Evolutionary conservation across 75 land plant species (phyloP).

Genomic region (Selaginella moellendorffii): DNA sequence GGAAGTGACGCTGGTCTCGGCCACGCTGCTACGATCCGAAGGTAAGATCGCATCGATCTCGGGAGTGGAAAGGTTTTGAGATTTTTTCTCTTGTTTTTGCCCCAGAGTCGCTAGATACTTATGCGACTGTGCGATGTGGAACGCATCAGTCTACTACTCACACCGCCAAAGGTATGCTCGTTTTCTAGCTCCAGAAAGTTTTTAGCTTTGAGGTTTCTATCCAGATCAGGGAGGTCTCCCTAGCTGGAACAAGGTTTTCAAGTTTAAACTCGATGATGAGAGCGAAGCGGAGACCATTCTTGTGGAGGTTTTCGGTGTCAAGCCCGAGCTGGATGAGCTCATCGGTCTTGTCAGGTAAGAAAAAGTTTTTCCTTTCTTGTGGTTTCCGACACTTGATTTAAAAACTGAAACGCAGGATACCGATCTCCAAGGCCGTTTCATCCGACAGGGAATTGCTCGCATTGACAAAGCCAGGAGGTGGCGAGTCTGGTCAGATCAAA

Average conservation of each 20-base stretch:
- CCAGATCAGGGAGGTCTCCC: background rate
- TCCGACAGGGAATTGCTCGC: background rate
- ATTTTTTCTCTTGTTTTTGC: background rate
- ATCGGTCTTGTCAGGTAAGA: background rate
- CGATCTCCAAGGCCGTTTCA: background rate
- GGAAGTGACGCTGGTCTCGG: background rate
- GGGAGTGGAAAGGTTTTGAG: background rate
- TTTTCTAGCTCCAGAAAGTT: background rate
- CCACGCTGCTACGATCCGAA: background rate
- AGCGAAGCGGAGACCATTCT: background rate
- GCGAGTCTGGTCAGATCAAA: background rate
- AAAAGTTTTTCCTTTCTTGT: too few relatives aligned
- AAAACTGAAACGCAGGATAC: background rate
- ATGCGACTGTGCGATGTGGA: background rate
- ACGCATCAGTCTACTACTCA: background rate
- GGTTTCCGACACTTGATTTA: background rate
- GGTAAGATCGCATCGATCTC: background rate
- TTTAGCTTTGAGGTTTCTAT: background rate
- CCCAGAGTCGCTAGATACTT: background rate
- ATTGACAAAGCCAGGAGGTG: background rate
- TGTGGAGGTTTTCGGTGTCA: background rate
- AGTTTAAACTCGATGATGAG: background rate
- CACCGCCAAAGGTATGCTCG: background rate
- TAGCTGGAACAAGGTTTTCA: background rate
- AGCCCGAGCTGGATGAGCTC: background rate